Evolutionary conservation across 78 protist species (phyloP).

Genomic region (Neovahlkampfia damariscottae): DNA sequence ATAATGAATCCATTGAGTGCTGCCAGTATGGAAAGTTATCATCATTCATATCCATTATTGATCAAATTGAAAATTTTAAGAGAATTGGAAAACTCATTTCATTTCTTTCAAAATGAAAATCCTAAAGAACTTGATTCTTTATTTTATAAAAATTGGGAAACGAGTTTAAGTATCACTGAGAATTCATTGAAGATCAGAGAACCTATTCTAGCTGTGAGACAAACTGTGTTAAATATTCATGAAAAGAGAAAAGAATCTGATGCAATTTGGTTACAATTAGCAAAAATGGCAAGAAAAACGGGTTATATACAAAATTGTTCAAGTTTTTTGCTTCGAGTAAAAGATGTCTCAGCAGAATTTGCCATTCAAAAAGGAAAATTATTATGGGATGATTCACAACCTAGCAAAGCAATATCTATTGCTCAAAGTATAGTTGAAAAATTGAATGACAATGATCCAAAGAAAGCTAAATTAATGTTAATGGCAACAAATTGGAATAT

Average conservation of each 20-base stretch:
- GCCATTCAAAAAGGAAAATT: neutral
- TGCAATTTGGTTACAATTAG: neutral
- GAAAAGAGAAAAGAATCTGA: neutral
- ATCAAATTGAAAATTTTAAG: constrained; percentile 45
- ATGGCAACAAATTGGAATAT: neutral
- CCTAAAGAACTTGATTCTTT: neutral
- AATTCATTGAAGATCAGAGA: constrained; percentile 33
- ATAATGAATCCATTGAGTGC: neutral
- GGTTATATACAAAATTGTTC: neutral
- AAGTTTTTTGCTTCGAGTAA: neutral
- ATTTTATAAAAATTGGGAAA: constrained; percentile 15
- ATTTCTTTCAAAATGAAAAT: neutral
- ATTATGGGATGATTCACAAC: neutral
- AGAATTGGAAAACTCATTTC: constrained; percentile 41
- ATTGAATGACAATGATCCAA: neutral
- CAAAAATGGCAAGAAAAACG: neutral
- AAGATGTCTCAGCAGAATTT: neutral
- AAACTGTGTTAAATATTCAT: constrained; percentile 13
- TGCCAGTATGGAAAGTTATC: constrained; percentile 39
- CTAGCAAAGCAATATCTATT: neutral
- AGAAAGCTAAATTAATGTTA: neutral
- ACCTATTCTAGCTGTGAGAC: constrained; percentile 26
- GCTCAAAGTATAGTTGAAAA: neutral
- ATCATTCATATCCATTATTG: constrained; percentile 42
- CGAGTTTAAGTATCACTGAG: constrained; percentile 28